phyloP scores from a whole-genome alignment of 805 yeast genomes.

The Dipodascopsis uninucleata region DNA sequence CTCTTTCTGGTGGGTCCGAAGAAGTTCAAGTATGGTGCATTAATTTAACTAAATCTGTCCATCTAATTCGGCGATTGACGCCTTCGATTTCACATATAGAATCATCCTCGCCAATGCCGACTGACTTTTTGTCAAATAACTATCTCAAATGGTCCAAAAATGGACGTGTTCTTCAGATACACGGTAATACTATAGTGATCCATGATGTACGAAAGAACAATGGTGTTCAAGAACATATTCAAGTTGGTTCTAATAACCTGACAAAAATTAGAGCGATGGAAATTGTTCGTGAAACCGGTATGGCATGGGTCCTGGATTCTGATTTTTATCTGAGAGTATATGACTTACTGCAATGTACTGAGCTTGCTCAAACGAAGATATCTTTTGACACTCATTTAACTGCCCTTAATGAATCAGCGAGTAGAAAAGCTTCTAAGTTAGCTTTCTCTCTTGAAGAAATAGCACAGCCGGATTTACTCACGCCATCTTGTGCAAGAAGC shows the following conservation, averaged over 20 bases:
- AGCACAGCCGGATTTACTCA: neutral
- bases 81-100: too few species aligned
- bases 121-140: neutral
- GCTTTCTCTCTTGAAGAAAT: neutral
- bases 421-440: neutral
- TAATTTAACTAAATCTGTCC: constrained; percentile 17
- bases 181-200: constrained; percentile 1
- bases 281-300: constrained; percentile 20
- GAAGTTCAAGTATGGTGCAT: constrained; percentile 26
- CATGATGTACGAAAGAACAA: constrained; percentile 25
- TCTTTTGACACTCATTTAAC: neutral
- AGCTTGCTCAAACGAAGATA: constrained; percentile 4
- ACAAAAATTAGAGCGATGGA: constrained; percentile 16
- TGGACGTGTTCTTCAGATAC: constrained; percentile 21
- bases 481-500: neutral
- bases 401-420: neutral
- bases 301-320: constrained; percentile 24
- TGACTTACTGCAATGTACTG: constrained; percentile 19
- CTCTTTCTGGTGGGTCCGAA: neutral
- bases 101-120: constrained; percentile 1
- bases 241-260: constrained; percentile 2
- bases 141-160: constrained; percentile 24
- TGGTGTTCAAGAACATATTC: constrained; percentile 18
- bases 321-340: constrained; percentile 17
- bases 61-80: constrained; percentile 21